Evolutionary conservation across 495 filamentous ascomycete genomes (phyloP).

Genomic region (Aspergillus coremiiformis): DNA sequence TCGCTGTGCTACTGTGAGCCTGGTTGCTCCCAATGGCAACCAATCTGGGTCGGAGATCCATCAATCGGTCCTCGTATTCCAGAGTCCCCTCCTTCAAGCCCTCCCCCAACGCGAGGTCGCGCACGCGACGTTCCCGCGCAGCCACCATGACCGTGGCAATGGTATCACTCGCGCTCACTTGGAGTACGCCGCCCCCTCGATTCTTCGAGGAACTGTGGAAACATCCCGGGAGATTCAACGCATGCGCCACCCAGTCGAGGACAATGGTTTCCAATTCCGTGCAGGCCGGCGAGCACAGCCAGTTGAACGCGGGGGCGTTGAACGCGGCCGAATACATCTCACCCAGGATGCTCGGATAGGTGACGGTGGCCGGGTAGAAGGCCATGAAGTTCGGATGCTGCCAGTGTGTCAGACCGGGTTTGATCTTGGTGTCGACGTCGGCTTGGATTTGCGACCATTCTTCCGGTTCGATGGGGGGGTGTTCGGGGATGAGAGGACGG

Average conservation of each 20-base stretch:
- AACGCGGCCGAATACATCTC: constrained; percentile 90
- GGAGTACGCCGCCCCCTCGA: constrained; percentile 83
- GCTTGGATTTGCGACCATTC: constrained; percentile 71
- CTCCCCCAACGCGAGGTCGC: constrained; percentile 43
- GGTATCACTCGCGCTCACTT: constrained; percentile 87
- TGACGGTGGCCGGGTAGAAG: constrained; percentile 80
- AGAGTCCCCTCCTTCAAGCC: constrained; percentile 42
- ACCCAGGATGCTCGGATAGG: constrained; percentile 82
- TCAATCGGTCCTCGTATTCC: constrained; percentile 51
- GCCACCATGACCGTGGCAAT: constrained; percentile 83
- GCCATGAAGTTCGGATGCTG: constrained; percentile 95
- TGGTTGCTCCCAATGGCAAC: constrained; percentile 77
- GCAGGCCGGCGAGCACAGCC: constrained; percentile 91
- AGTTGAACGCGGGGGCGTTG: constrained; percentile 90
- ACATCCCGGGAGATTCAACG: constrained; percentile 63
- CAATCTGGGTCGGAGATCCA: constrained; percentile 57
- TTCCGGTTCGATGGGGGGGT: constrained; percentile 67
- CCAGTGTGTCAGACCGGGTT: constrained; percentile 95
- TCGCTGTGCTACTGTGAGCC: constrained; percentile 76
- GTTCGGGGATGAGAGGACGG: constrained; percentile 64
- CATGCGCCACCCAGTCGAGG: constrained; percentile 81
- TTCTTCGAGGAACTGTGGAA: constrained; percentile 70
- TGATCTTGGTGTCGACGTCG: constrained; percentile 82
- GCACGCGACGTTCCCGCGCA: constrained; percentile 69
- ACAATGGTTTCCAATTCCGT: constrained; percentile 94